Percentiles rank a stretch among this genome's conserved stretches.
These are phyloP conservation scores for Candida freyschussii DNA, from an alignment of 1,139 yeast species.

Conservation along the genomic window DNA sequence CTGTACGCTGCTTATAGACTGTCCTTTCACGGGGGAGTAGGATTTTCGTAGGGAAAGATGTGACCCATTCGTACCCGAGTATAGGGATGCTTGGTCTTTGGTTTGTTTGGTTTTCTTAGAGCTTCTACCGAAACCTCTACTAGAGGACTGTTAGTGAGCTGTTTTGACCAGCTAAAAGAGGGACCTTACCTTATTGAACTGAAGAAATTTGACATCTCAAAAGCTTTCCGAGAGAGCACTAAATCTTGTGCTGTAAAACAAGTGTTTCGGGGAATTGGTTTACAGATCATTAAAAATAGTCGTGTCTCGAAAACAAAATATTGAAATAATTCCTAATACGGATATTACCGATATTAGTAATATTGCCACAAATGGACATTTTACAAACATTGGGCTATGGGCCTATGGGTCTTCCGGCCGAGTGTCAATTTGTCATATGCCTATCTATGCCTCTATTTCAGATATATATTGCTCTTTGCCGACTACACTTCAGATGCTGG, in stretches of 20 bases:
- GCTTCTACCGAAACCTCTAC: conserved; percentile 35
- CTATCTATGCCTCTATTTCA: neutral
- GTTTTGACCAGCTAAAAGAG: neutral
- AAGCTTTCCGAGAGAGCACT: no score
- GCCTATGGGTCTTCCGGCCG: no score
- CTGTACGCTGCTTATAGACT: conserved; percentile 9
- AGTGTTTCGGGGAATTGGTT: no score
- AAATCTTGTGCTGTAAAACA: no score
- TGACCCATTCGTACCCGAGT: conserved; percentile 32
- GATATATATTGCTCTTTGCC: neutral
- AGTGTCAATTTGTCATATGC: no score
- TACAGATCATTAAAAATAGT: no score
- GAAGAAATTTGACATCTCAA: conserved; percentile 18
- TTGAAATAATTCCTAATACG: no score
- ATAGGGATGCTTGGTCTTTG: conserved; percentile 25
- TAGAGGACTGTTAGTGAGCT: neutral
- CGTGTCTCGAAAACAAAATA: no score
- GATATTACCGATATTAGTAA: no score
- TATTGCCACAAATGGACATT: no score
- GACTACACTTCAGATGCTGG: neutral
- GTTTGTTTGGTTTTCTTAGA: conserved; percentile 35
- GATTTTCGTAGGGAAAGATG: conserved; percentile 33
- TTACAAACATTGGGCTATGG: no score
- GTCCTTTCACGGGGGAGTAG: conserved; percentile 29
- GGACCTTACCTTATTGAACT: conserved; percentile 15